phyloP scores from a whole-genome alignment of 768 basidiomycete genomes.

The Lentinula edodes region DNA sequence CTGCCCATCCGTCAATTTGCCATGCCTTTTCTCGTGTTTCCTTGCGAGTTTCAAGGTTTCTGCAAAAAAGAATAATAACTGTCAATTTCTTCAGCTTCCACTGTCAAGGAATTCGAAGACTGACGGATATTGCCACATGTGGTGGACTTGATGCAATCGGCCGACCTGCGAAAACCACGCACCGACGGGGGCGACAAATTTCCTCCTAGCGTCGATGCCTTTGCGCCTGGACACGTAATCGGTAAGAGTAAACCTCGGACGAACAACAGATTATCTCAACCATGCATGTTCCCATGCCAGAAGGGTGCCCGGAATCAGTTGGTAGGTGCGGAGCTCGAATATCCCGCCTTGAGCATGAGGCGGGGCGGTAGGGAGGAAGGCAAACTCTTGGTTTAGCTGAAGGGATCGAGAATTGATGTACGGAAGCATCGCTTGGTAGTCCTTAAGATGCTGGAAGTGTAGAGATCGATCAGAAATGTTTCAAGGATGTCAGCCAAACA shows the following conservation, averaged over 20 bases:
- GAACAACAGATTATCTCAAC: constrained; percentile 31
- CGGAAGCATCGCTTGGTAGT: constrained; percentile 74
- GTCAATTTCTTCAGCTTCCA: constrained; percentile 6
- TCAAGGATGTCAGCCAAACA: constrained; percentile 4
- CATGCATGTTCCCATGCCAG: constrained; percentile 95
- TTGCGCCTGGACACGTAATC: constrained; percentile 53
- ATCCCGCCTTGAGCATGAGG: constrained; percentile 85
- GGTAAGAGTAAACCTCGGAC: background rate
- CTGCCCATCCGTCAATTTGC: constrained; percentile 93
- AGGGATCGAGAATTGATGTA: constrained; percentile 64
- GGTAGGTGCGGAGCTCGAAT: constrained; percentile 90
- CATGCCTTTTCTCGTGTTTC: constrained; percentile 86
- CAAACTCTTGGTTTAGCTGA: constrained; percentile 91
- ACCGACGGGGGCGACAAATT: constrained; percentile 80
- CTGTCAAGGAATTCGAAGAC: constrained; percentile 20
- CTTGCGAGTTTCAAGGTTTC: constrained; percentile 75
- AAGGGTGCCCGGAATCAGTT: constrained; percentile 81
- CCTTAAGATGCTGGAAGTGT: constrained; percentile 50
- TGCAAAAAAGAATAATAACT: constrained; percentile 18
- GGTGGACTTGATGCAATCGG: constrained; percentile 83
- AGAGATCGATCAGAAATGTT: constrained; percentile 6
- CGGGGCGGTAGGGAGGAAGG: constrained; percentile 88
- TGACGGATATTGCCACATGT: constrained; percentile 96
- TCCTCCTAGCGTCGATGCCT: constrained; percentile 90
- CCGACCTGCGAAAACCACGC: constrained; percentile 93